These are phyloP conservation scores for Vanrija humicola DNA, from an alignment of 1,284 basidiomycete genomes.

Conservation along the genomic window DNA sequence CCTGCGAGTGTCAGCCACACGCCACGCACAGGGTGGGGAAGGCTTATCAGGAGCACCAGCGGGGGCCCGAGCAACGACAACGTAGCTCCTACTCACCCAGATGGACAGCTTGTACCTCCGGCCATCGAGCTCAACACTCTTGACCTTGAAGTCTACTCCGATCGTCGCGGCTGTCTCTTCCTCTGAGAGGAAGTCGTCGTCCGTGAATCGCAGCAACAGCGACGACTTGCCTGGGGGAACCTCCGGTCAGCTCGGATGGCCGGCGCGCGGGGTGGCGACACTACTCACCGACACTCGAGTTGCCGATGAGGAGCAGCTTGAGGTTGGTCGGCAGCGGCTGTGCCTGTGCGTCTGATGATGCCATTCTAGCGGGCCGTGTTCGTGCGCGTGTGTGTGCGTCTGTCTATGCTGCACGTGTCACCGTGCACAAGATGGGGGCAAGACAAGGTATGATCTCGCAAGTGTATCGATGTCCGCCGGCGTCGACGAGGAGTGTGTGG, in stretches of 20 bases:
- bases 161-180: constrained; percentile 96
- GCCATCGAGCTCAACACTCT: constrained; percentile 52
- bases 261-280: not conserved
- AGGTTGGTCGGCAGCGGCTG: constrained; percentile 37
- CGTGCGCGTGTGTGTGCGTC: not conserved
- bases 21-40: no score
- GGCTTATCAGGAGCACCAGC: no score
- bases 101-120: constrained; percentile 56
- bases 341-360: not conserved
- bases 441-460: not conserved
- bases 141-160: constrained; percentile 55
- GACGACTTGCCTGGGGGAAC: constrained; percentile 58
- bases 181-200: constrained; percentile 91
- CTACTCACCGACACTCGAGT: constrained; percentile 84
- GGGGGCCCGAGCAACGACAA: not conserved
- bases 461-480: not conserved
- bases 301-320: constrained; percentile 60
- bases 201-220: constrained; percentile 86
- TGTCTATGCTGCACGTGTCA: not conserved
- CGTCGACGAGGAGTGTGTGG: no score
- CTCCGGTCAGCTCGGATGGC: not conserved
- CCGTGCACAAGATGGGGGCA: not conserved
- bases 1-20: constrained; percentile 52
- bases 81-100: constrained; percentile 47
- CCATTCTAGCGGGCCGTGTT: no score